Base-by-base conservation (phyloP, 1,284 basidiomycete genomes). In the Kwoniella shivajii region DNA sequence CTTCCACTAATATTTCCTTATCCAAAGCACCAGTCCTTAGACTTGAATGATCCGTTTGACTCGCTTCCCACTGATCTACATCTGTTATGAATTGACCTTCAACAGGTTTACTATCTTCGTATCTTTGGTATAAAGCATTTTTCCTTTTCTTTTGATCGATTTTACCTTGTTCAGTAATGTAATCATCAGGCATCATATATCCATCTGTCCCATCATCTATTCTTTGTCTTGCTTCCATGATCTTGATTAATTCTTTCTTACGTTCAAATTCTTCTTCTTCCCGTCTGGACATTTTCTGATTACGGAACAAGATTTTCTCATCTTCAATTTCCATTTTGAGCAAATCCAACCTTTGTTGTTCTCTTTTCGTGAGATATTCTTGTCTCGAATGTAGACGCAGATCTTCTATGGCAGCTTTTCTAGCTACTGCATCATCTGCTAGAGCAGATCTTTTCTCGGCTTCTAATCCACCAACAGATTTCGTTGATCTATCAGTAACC, bases 111-210 rank as follows among this genome's bases (percentile, higher is more conserved):
- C 87, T 88, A 59, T 99, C 95, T 72, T 95, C 90, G 73, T 97
- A 97, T 31, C 96, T 88, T 67, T 92, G 86, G 74, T 97, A 98
- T 48, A 99, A 78, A 0, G 90, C 93, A 65, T 89, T 88, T 73
- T 95, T 87, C 74, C 97, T 95, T 80, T 92, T 94, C 81, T 96
- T 94, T 78, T 87, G 88, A 83, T 99, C 94, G 60, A 99, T 90
- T 77, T 93, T 95, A n/a, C 96, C 96, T 75, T 97, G 92, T 71
- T 97, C 95, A 0, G 95, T 99, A 68, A 98, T 84, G 72, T 99
- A 99, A 78, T 99, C 95, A 67, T 96, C 93, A 0, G 93, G 94
- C 36, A 96, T 83, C 79, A 89, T 88, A 70, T 97, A 97, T 4
- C 93, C 93, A 61, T 96, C 93, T 76, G 84, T 90, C 61, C 91